Evolutionary conservation across 2,329 filamentous ascomycete genomes (phyloP).

Genomic region (Fusarium secorum): DNA sequence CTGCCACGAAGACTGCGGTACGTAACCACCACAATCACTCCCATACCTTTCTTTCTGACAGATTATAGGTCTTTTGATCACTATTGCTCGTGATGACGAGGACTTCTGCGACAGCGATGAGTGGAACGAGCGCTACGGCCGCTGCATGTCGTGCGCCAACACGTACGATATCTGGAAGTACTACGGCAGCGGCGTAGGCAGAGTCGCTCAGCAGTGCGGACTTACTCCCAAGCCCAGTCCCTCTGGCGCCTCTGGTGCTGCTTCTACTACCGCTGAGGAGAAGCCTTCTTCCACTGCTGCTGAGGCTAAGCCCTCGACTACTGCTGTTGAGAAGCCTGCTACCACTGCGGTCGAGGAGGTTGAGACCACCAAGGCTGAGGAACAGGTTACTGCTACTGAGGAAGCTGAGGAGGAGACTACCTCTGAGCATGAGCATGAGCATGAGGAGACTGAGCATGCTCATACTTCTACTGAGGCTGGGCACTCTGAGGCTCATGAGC

Average conservation of each 20-base stretch:
- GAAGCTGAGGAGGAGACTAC: neutral
- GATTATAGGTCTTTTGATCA: slow-evolving; percentile 38
- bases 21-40: slow-evolving; percentile 25
- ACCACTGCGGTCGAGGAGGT: neutral
- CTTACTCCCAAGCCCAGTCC: slow-evolving; percentile 28
- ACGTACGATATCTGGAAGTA: slow-evolving; percentile 55
- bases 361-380: neutral
- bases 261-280: neutral
- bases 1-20: slow-evolving; percentile 58
- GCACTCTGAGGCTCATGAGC: neutral
- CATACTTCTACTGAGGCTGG: neutral
- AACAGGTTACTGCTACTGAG: neutral
- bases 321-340: neutral
- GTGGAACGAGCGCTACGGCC: slow-evolving; percentile 51
- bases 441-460: neutral
- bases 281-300: neutral
- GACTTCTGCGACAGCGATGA: slow-evolving; percentile 50
- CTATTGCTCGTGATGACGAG: slow-evolving; percentile 43
- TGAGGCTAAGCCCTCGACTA: neutral
- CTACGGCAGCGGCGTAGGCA: slow-evolving; percentile 50
- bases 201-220: slow-evolving; percentile 45
- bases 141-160: slow-evolving; percentile 54
- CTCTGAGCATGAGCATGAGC: neutral
- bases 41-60: neutral
- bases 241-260: slow-evolving; percentile 15